Evolutionary conservation across 495 filamentous ascomycete genomes (phyloP).

Genomic region (Neurospora sp.): DNA sequence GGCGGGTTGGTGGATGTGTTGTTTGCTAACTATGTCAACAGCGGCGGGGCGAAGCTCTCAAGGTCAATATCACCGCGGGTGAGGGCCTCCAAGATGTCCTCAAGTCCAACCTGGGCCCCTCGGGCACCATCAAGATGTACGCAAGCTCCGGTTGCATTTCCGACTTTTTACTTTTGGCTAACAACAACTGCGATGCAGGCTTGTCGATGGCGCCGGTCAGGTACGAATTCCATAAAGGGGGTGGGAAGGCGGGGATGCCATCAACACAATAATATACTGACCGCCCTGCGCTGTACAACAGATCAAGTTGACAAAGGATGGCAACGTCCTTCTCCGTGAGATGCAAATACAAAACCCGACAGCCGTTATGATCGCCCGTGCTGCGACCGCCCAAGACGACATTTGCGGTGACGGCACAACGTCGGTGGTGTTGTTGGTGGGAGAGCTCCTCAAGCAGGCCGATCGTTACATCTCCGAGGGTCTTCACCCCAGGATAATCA

Average conservation of each 20-base stretch:
- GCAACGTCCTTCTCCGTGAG: conserved; percentile 87
- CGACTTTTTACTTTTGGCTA: conserved; percentile 11
- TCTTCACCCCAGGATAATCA: conserved; percentile 90
- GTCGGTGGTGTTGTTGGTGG: conserved; percentile 88
- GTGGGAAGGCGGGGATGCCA: conserved; percentile 1
- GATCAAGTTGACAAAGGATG: conserved; percentile 99
- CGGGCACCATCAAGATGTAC: conserved; percentile 94
- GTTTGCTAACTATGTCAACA: conserved; percentile 31
- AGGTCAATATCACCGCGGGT: conserved; percentile 92
- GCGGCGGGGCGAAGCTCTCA: conserved; percentile 90
- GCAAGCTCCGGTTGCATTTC: conserved; percentile 11
- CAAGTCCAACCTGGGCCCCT: conserved; percentile 89
- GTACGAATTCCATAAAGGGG: conserved; percentile 41
- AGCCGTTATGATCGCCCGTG: conserved; percentile 96
- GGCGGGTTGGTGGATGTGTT: not conserved
- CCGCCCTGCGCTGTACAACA: conserved; percentile 23
- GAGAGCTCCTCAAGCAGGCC: conserved; percentile 95
- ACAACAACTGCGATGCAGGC: conserved; percentile 40
- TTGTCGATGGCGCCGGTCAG: conserved; percentile 89
- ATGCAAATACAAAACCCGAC: conserved; percentile 94
- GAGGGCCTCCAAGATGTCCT: conserved; percentile 93
- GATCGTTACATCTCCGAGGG: conserved; percentile 90
- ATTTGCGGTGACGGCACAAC: conserved; percentile 98
- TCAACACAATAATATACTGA: not conserved
- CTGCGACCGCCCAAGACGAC: conserved; percentile 95